These are phyloP conservation scores for Lojkania enalia DNA, from an alignment of 2,329 filamentous ascomycete species.

Conservation along the genomic window DNA sequence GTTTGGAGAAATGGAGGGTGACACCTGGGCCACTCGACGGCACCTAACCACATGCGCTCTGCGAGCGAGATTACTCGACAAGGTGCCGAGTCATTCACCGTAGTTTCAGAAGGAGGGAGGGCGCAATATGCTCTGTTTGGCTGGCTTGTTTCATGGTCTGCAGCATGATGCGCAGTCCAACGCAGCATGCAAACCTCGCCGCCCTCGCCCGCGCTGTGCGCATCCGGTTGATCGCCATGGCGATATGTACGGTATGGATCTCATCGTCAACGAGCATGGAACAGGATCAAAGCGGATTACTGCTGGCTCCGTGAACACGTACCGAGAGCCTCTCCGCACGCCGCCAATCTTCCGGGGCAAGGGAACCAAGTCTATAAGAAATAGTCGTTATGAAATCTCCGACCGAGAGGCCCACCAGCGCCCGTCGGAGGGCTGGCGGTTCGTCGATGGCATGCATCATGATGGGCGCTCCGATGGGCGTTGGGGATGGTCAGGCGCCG, in stretches of 20 bases:
- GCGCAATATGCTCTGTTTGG: conserved; percentile 23
- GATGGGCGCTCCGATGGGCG: conserved; percentile 14
- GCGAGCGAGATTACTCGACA: conserved; percentile 18
- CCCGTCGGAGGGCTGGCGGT: conserved; percentile 15
- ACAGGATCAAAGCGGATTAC: conserved; percentile 15
- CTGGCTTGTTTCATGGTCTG: conserved; percentile 29
- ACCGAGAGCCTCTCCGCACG: conserved; percentile 6
- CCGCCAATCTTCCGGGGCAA: conserved; percentile 23
- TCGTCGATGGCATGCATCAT: conserved; percentile 9
- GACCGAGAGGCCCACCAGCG: conserved; percentile 13
- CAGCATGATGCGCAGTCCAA: too few relatives aligned
- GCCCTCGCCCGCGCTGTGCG: conserved; percentile 21
- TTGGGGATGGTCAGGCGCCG: conserved; percentile 30
- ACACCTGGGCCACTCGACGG: conserved; percentile 12
- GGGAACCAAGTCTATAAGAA: conserved; percentile 26
- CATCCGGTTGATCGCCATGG: conserved; percentile 21
- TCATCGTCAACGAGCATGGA: conserved; percentile 12
- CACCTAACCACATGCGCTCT: conserved; percentile 20
- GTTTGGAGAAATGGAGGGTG: too few relatives aligned
- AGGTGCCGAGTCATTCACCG: conserved; percentile 26
- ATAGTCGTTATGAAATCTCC: conserved; percentile 20
- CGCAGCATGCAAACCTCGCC: conserved; percentile 23
- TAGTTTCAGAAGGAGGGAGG: conserved; percentile 16
- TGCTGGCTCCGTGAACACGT: conserved; percentile 18
- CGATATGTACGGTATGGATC: conserved; percentile 11